phyloP scores from a whole-genome alignment of 371 early-diverging fungal genomes.

The Haplosporangium sp. region DNA sequence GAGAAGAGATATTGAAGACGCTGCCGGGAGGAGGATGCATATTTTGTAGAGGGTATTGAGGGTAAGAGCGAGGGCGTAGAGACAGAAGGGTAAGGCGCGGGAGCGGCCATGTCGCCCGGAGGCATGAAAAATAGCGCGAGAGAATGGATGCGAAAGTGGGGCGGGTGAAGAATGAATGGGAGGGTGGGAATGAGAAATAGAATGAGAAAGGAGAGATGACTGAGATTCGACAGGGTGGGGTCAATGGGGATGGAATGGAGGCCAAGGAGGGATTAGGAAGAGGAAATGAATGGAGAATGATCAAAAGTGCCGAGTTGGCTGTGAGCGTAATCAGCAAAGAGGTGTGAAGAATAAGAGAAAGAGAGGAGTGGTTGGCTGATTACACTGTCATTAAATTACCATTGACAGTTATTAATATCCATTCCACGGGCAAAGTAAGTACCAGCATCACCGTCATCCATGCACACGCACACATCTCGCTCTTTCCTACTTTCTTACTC shows the following conservation, averaged over 20 bases:
- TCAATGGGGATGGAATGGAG: neutral
- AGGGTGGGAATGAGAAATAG: neutral
- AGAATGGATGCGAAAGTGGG: neutral
- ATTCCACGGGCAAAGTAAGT: no score
- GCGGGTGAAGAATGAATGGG: neutral
- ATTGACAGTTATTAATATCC: no score
- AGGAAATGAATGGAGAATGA: slow-evolving; percentile 5
- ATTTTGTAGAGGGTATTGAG: neutral
- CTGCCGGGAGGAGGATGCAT: neutral
- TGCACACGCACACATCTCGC: no score
- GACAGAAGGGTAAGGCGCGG: no score
- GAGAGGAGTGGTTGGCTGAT: neutral
- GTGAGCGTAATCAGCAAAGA: neutral
- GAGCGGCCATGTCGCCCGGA: no score
- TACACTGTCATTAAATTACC: neutral
- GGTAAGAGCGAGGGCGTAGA: neutral
- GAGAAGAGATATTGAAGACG: slow-evolving; percentile 2
- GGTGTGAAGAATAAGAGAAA: neutral
- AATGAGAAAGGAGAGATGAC: neutral
- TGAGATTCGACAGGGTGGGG: neutral
- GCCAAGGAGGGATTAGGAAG: slow-evolving; percentile 10
- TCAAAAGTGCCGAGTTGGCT: neutral
- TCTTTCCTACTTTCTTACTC: no score
- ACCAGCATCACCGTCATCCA: no score
- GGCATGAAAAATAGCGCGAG: no score